Conservation (phyloP, 176 grass and related monocot species). For the Rhipidocladum racemiflorum region DNA sequence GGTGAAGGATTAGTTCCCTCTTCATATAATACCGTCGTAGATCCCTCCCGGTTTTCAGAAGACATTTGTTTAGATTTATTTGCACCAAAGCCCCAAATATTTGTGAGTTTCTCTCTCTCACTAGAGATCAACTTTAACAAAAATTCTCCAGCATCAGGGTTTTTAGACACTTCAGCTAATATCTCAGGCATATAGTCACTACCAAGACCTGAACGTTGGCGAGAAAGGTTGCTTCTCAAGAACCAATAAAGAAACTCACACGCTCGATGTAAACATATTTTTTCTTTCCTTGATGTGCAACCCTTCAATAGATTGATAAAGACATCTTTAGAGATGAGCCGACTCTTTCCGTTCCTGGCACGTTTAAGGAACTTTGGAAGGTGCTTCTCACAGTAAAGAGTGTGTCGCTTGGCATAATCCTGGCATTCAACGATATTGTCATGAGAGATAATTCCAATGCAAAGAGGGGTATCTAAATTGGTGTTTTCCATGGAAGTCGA, state of each 20-base stretch:
- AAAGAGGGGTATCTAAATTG: conserved; percentile 41
- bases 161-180: conserved; percentile 63
- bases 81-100: conserved; percentile 63
- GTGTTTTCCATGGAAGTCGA: conserved; percentile 40
- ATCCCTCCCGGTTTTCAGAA: conserved; percentile 43
- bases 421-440: conserved; percentile 61
- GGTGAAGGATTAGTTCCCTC: conserved; percentile 30
- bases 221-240: conserved; percentile 67
- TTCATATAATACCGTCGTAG: conserved; percentile 9
- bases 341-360: conserved; percentile 92
- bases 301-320: conserved; percentile 73
- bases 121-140: conserved; percentile 78
- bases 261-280: conserved; percentile 70
- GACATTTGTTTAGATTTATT: conserved; percentile 46
- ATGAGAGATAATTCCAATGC: conserved; percentile 54
- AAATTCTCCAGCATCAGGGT: conserved; percentile 62
- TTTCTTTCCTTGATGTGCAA: conserved; percentile 81
- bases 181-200: conserved; percentile 55
- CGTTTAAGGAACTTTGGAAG: conserved; percentile 95
- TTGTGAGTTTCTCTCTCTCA: conserved; percentile 82
- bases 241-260: conserved; percentile 93
- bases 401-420: conserved; percentile 76
- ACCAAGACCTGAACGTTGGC: conserved; percentile 47
- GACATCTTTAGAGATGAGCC: conserved; percentile 93
- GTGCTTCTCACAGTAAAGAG: conserved; percentile 91